These are phyloP conservation scores for Malus hybrid DNA, from an alignment of 331 rosid genomes.

Conservation along the genomic window DNA sequence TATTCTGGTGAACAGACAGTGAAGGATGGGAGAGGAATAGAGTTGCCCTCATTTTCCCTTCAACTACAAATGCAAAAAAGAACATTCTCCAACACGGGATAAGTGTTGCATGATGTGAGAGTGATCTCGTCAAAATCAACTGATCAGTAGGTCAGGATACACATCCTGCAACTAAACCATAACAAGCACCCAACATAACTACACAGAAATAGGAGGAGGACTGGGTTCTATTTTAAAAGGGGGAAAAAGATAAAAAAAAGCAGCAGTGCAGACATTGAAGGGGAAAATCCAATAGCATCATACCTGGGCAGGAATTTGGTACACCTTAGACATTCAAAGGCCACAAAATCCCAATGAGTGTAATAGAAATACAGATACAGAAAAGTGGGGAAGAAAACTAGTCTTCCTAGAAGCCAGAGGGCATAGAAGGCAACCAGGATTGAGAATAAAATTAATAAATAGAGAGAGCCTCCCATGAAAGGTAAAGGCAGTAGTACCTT, in stretches of 20 bases:
- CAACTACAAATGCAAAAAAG: not conserved
- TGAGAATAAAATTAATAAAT: no score
- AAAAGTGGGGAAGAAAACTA: not conserved
- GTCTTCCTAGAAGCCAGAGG: not conserved
- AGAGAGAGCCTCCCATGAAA: no score
- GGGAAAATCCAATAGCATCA: not conserved
- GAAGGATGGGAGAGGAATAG: not conserved
- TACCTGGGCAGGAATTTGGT: not conserved
- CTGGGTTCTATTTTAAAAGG: not conserved
- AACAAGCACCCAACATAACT: not conserved
- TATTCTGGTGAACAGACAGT: not conserved
- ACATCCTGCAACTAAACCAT: not conserved
- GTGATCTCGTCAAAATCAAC: not conserved
- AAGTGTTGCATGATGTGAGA: not conserved
- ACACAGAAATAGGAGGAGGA: not conserved
- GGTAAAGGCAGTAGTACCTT: constrained; percentile 36
- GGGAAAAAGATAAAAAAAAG: fast-evolving
- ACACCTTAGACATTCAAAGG: not conserved
- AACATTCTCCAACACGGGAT: not conserved
- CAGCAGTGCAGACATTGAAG: not conserved
- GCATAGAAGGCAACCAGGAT: no score
- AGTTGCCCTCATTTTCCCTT: not conserved
- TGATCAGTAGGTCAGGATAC: not conserved
- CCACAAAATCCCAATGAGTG: not conserved
- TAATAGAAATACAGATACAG: not conserved